Evolutionary conservation across 768 basidiomycete genomes (phyloP), one percentile per base, ranked within the genome.

Genomic region (Cyclocybe aegerita): DNA sequence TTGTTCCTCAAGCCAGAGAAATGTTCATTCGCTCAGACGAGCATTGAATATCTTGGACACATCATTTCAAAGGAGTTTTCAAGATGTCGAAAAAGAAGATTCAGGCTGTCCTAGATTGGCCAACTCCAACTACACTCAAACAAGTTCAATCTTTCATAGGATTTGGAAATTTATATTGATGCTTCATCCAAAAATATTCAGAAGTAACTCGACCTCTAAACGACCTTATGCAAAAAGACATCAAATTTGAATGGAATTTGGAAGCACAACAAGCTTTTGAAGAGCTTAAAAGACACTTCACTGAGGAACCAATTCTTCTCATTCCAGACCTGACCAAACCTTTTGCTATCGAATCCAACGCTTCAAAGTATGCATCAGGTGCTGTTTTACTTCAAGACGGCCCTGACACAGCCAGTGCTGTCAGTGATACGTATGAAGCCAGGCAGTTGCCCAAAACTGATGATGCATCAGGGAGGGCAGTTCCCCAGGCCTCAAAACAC

Each of bases 101-200:
- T 0, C 31, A 62, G 1, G 67, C 64, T 0, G 62, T 81, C 2
- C 7, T 23, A 0, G 60, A 72, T 0, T 80, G 78, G 76, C 73
- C 69, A 0, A 43, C n/a, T 0, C 76, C 75, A 0, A 53, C 23
- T 0, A 66, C 39, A 0, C 57, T 71, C 4, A 62, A 60, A 23
- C 61, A 76, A 29, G 34, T 77, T 0, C 65, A 67, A 52, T 60
- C 59, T 2, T 80, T 80, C 52, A 49, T 79, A 0, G 73, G 79
- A 1, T 78, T 80, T 34, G 42, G 59, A 2, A 72, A 73, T 47
- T 76, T 70, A 36, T 74, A 72, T 15, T 30, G 60, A 1, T 36
- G 54, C 2, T 77, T 75, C 41, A 70, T 76, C 7, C 4, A 42
- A 1, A 47, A 61, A 0, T 79, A 65, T 50, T 57, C 68, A 0